Evolutionary conservation across 1,284 basidiomycete species (phyloP).

Genomic region (Cryptococcus depauperatus): DNA sequence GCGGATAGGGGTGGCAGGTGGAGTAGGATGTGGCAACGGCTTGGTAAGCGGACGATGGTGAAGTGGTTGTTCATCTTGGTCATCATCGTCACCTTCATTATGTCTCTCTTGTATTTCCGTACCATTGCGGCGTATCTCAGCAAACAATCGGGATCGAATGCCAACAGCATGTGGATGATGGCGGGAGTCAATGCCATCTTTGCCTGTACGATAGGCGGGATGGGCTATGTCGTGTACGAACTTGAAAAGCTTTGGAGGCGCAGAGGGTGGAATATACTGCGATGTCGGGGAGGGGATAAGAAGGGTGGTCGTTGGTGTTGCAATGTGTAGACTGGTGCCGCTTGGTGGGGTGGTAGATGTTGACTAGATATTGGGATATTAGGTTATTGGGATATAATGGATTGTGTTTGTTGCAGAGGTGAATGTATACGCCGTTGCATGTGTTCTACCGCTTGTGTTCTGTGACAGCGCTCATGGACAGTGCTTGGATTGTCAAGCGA

Average conservation of each 20-base stretch:
- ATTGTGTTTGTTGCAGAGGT: no score
- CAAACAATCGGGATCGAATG: background rate
- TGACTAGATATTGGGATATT: no score
- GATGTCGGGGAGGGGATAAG: no score
- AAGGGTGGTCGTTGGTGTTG: no score
- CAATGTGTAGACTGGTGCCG: no score
- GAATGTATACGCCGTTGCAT: no score
- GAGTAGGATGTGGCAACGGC: background rate
- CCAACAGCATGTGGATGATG: constrained; percentile 5
- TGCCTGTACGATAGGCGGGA: constrained; percentile 5
- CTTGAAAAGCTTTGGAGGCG: constrained; percentile 5
- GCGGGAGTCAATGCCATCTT: constrained; percentile 10
- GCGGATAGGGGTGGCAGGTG: background rate
- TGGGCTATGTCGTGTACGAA: constrained; percentile 12
- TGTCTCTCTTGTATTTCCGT: constrained; percentile 10
- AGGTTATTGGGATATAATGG: no score
- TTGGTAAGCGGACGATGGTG: background rate
- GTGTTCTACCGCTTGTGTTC: no score
- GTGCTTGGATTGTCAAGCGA: no score
- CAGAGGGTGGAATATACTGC: no score
- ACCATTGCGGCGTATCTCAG: constrained; percentile 6
- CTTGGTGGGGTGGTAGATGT: no score
- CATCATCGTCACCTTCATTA: constrained; percentile 4
- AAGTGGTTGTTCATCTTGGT: constrained; percentile 11
- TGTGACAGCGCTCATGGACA: no score